A percentile compares a stretch with the other conserved stretches of the same genome.
Evolutionary conservation across 148 eudicot species (phyloP).

Genomic region (Heliosperma pusillum): DNA sequence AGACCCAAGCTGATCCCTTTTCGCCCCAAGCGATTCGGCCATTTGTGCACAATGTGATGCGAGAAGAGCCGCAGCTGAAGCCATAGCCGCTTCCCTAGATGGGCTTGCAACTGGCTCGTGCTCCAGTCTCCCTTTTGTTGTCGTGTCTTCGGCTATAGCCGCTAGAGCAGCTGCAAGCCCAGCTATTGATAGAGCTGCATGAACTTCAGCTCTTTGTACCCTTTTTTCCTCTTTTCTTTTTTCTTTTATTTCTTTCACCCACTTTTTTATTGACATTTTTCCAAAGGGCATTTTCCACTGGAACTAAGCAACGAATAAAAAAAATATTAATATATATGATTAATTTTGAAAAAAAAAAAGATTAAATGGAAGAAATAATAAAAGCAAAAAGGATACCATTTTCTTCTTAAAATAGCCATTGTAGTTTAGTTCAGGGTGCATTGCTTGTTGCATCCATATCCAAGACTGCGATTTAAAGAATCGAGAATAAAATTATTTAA

Average conservation of each 20-base stretch:
- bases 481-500: background rate
- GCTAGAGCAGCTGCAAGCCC: slow-evolving; percentile 95
- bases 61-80: slow-evolving; percentile 80
- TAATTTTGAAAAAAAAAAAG: background rate
- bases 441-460: slow-evolving; percentile 99
- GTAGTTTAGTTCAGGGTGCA: slow-evolving; percentile 98
- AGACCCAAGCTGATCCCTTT: slow-evolving; percentile 55
- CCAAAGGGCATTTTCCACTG: slow-evolving; percentile 75
- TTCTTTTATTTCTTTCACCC: slow-evolving; percentile 76
- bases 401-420: slow-evolving; percentile 61
- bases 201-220: slow-evolving; percentile 85
- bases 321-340: background rate
- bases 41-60: slow-evolving; percentile 90
- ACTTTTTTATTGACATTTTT: slow-evolving; percentile 65
- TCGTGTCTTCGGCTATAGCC: slow-evolving; percentile 71
- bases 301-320: slow-evolving; percentile 30
- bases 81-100: slow-evolving; percentile 56
- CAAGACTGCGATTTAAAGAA: slow-evolving; percentile 59
- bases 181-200: slow-evolving; percentile 91
- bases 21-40: slow-evolving; percentile 89
- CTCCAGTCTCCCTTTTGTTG: slow-evolving; percentile 32
- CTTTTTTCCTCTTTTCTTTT: slow-evolving; percentile 82
- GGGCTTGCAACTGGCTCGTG: slow-evolving; percentile 25
- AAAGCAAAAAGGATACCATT: slow-evolving; percentile 49
- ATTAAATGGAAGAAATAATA: background rate